Evolutionary conservation across 768 basidiomycete species (phyloP), one percentile per base, ranked within the genome.

Genomic region (Phanerochaete sordida): DNA sequence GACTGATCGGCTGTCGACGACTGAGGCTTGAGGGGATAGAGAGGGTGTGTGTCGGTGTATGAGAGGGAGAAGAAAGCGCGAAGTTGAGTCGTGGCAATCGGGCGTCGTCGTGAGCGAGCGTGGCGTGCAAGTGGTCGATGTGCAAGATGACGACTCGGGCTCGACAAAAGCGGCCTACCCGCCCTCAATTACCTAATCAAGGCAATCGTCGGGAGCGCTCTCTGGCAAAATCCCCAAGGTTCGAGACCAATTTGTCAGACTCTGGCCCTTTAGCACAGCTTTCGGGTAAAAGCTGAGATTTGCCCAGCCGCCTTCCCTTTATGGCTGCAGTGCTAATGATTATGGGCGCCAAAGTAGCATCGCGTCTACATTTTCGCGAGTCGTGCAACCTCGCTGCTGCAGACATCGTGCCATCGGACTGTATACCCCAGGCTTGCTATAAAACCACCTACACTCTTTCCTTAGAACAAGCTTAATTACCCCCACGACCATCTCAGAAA

Each of bases 401-500:
- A 37, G 37, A 43, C 37, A 54, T 54, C 53, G 53, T 54, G 53
- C 53, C 53, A 54, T 54, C 26, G 26, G 9, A 13, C 13, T 54
- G 19, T 54, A 54, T 54, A 43, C 53, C 53, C 53, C 53, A 19
- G 53, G 13, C 53, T 43, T 54, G 53, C 23, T 54, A 54, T 54
- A 54, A 54, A 54, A 33, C 30, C 33, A 35, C 26, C 12, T 24
- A 54, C 53, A 54, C n/a, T 54, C 53, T 39, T 43, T 54, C 23
- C 43, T n/a, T 15, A 27, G 44, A 26, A 35, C 5, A 24, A 16
- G 12, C 24, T 39, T n/a, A 43, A 33, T 30, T 57, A 33, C 37
- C 23, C 15, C 33, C 49, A 30, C 33, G 16, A 45, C 56, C 46
- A n/a, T 52, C 21, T 64, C 52, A 52, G 65, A 64, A 73, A 88